Conservation (phyloP, 2,329 filamentous ascomycete species). For the Malbranchea zuffiana region DNA sequence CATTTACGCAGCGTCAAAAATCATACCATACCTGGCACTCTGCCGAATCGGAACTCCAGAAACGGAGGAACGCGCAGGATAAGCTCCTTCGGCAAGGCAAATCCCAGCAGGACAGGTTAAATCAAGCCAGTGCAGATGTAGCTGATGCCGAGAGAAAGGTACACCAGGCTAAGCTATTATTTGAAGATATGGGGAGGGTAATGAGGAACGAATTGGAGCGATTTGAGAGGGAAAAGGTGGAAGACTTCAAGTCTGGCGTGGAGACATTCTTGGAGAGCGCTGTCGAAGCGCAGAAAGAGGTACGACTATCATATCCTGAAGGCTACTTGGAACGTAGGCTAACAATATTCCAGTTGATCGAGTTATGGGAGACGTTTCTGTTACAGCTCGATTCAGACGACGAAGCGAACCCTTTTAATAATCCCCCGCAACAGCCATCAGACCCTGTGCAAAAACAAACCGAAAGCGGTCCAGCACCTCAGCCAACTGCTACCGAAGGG, state of each 20-base stretch:
- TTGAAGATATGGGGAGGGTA: slow-evolving; percentile 93
- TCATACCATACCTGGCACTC: slow-evolving; percentile 89
- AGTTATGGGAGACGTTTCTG: slow-evolving; percentile 97
- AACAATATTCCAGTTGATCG: slow-evolving; percentile 46
- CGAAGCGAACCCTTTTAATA: slow-evolving; percentile 49
- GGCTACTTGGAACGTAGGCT: background rate
- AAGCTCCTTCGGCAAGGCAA: slow-evolving; percentile 92
- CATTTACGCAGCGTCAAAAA: slow-evolving; percentile 86
- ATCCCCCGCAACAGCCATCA: slow-evolving; percentile 19
- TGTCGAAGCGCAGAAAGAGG: slow-evolving; percentile 97
- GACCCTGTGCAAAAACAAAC: slow-evolving; percentile 9
- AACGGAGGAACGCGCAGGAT: slow-evolving; percentile 79
- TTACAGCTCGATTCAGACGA: slow-evolving; percentile 93
- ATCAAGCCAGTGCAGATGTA: slow-evolving; percentile 84
- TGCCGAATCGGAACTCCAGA: slow-evolving; percentile 80
- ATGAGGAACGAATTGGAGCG: slow-evolving; percentile 86
- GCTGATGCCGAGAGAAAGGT: slow-evolving; percentile 89
- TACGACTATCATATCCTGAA: slow-evolving; percentile 34
- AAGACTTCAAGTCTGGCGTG: slow-evolving; percentile 96
- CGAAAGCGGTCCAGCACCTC: slow-evolving; percentile 7
- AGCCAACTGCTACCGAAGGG: too few species aligned
- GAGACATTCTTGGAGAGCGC: slow-evolving; percentile 96
- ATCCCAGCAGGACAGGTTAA: slow-evolving; percentile 88
- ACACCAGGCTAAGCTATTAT: slow-evolving; percentile 77
- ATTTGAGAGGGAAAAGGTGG: slow-evolving; percentile 94